A percentile compares a stretch with the other conserved stretches of the same genome.
These are phyloP conservation scores for Epichloe aotearoae DNA, from an alignment of 2,329 filamentous ascomycete genomes.

Conservation along the genomic window DNA sequence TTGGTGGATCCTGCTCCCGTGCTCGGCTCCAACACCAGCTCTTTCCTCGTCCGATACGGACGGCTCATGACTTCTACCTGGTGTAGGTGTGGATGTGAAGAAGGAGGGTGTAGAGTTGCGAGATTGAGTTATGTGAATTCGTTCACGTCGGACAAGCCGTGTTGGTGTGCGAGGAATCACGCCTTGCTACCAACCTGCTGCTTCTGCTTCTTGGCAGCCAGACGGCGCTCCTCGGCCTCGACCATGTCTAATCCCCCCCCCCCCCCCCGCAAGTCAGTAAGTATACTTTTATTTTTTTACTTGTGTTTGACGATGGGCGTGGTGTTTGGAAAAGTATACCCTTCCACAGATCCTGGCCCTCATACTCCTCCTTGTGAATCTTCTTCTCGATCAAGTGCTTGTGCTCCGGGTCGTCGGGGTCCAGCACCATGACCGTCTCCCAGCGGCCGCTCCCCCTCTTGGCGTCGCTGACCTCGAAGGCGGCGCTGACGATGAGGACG, in stretches of 20 bases:
- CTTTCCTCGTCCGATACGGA: not conserved
- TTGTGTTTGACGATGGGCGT: too few species aligned
- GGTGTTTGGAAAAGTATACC: slow-evolving; percentile 28
- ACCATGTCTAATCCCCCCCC: slow-evolving; percentile 53
- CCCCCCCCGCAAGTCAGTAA: slow-evolving; percentile 4
- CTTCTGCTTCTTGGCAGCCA: slow-evolving; percentile 29
- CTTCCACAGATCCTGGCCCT: slow-evolving; percentile 88
- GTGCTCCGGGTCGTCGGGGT: slow-evolving; percentile 71
- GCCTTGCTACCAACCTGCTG: slow-evolving; percentile 15
- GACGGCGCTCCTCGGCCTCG: slow-evolving; percentile 57
- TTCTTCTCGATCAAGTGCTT: slow-evolving; percentile 76
- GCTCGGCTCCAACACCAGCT: not conserved
- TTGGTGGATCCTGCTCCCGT: not conserved
- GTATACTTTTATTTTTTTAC: too few species aligned
- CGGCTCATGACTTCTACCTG: not conserved
- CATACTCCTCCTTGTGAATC: slow-evolving; percentile 76
- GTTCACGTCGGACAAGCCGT: too few species aligned
- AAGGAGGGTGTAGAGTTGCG: not conserved
- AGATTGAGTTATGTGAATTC: not conserved
- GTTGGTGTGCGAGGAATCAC: not conserved
- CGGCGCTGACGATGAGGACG: slow-evolving; percentile 69
- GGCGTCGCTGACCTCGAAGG: slow-evolving; percentile 68
- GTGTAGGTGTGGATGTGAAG: too few species aligned
- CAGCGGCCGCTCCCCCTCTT: slow-evolving; percentile 61
- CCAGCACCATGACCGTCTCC: slow-evolving; percentile 72